Percentiles rank a stretch among this genome's conserved stretches.
These are phyloP conservation scores for Pythium brassicae DNA, from an alignment of 352 stramenopile species.

Conservation along the genomic window DNA sequence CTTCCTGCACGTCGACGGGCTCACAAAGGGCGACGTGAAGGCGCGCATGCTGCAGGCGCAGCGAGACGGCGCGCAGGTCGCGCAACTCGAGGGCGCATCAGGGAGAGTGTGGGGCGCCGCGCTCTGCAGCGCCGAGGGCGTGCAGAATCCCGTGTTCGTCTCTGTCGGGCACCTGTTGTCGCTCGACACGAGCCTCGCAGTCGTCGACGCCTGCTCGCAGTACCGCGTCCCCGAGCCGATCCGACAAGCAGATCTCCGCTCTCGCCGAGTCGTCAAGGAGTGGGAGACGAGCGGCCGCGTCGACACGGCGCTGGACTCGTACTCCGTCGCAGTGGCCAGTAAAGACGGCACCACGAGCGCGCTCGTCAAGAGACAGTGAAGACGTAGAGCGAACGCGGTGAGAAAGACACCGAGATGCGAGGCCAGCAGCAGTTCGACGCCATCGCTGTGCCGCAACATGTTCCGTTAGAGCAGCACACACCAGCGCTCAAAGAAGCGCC, in stretches of 20 bases:
- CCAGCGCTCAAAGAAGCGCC: constrained; percentile 64
- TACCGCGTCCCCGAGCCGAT: constrained; percentile 84
- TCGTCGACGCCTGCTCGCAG: constrained; percentile 50
- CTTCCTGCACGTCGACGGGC: constrained; percentile 87
- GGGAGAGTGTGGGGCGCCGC: constrained; percentile 75
- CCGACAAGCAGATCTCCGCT: constrained; percentile 80
- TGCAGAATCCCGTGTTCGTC: constrained; percentile 85
- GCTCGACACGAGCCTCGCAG: constrained; percentile 50
- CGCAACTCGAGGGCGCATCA: constrained; percentile 51
- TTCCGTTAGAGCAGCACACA: constrained; percentile 51
- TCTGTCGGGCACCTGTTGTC: constrained; percentile 73
- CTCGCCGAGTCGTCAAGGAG: constrained; percentile 59
- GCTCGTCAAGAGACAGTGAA: constrained; percentile 5
- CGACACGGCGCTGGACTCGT: constrained; percentile 51
- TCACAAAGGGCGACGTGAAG: constrained; percentile 70
- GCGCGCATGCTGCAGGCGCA: constrained; percentile 41
- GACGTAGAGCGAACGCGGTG: not conserved
- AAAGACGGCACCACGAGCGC: not conserved
- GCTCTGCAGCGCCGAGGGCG: constrained; percentile 45
- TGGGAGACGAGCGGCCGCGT: constrained; percentile 53
- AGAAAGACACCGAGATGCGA: too few species aligned
- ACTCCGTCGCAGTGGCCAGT: constrained; percentile 2
- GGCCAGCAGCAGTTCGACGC: too few species aligned
- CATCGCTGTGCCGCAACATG: not conserved
- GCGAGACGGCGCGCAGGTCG: constrained; percentile 22